Percentiles rank a stretch among this genome's conserved stretches.
Evolutionary conservation across 495 filamentous ascomycete genomes (phyloP).

Genomic region (Hapsidospora chrysogenum): DNA sequence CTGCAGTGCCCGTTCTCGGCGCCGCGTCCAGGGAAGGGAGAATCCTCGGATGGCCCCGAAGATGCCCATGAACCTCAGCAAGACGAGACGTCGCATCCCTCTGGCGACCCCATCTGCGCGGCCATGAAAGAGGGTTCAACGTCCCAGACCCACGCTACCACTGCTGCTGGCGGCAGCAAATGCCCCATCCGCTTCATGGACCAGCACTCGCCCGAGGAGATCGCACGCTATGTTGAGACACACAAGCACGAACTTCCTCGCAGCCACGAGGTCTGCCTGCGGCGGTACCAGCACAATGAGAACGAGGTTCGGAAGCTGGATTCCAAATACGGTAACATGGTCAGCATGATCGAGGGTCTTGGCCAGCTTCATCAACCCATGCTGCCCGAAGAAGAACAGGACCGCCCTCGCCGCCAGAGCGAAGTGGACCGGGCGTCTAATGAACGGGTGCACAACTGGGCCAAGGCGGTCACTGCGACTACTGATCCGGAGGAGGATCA

Average conservation of each 20-base stretch:
- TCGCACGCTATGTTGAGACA: conserved; percentile 73
- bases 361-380: conserved; percentile 69
- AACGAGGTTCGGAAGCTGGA: conserved; percentile 70
- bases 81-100: conserved; percentile 22
- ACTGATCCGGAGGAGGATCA: conserved; percentile 13
- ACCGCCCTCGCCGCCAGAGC: conserved; percentile 17
- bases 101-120: conserved; percentile 42
- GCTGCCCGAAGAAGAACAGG: conserved; percentile 40
- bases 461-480: conserved; percentile 43
- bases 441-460: conserved; percentile 65
- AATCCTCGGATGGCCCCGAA: conserved; percentile 8
- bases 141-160: conserved; percentile 33
- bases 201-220: conserved; percentile 79
- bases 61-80: conserved; percentile 5
- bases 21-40: conserved; percentile 3
- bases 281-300: conserved; percentile 68
- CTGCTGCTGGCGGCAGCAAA: conserved; percentile 33
- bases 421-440: conserved; percentile 33
- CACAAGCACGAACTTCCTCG: conserved; percentile 87
- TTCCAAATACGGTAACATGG: conserved; percentile 78
- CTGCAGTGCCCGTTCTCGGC: conserved; percentile 43
- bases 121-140: conserved; percentile 36
- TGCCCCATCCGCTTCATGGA: conserved; percentile 84
- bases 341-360: conserved; percentile 78
- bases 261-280: conserved; percentile 80